Evolutionary conservation across 257 asterid species (phyloP), one percentile per base, ranked within the genome.

Genomic region (Rhazya stricta): DNA sequence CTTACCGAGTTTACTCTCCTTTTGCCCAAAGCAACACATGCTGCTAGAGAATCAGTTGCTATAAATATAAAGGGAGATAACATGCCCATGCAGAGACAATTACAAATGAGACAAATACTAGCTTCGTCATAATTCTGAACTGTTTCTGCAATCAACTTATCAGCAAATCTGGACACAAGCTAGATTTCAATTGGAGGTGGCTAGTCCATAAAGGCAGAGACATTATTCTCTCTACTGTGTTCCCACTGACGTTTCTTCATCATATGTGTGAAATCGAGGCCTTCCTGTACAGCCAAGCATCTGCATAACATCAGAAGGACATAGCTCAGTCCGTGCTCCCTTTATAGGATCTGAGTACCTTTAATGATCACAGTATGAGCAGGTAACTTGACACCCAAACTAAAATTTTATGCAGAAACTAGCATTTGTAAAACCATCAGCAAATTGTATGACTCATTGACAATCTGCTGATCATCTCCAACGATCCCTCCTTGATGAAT

Each of bases 211-310:
- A 83, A 56, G 67, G 67, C 82, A 80, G 18, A 83, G 60, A 75
- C 80, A 83, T 71, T 74, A 83, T 19, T 80, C 84, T 51, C 80
- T 2, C 65, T 56, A 80, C 86, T 16, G 80, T 74, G 30, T 83
- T 84, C 4, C 77, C 79, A 10, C 82, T 83, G 8, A 77, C 74
- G 27, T 79, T 46, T 84, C 86, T 67, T 79, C 86, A n/a, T n/a
- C n/a, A n/a, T n/a, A n/a, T n/a, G n/a, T n/a, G n/a, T n/a, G n/a
- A 77, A 69, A 83, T 43, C 79, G 86, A 48, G 86, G 86, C 78
- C 81, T 81, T 67, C 84, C 84, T 29, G 84, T 84, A 36, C 82
- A 82, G 51, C 84, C 84, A 75, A 83, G 82, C 86, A 83, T 83
- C 78, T 83, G 83, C 86, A 83, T 80, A 10, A 83, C 81, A 80